A percentile compares a stretch with the other conserved stretches of the same genome.
Conservation (phyloP, 2,329 filamentous ascomycete genomes). For the Fonsecaea multimorphosa region DNA sequence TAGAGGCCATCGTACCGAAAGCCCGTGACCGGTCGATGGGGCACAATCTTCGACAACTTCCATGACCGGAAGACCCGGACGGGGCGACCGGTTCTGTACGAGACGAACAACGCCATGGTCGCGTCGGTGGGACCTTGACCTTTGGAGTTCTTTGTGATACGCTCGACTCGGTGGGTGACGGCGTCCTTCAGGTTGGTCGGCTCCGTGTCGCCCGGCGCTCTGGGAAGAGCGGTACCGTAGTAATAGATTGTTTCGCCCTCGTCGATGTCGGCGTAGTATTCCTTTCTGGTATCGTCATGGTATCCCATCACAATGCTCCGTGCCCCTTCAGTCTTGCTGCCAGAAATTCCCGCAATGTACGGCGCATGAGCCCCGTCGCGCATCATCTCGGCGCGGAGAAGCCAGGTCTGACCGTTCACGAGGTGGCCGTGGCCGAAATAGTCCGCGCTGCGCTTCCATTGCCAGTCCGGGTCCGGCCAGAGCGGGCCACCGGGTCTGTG, state of each 20-base stretch:
- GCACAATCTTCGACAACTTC: slow-evolving; percentile 43
- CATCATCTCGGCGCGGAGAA: slow-evolving; percentile 34
- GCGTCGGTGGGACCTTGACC: slow-evolving; percentile 42
- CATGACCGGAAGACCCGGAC: slow-evolving; percentile 60
- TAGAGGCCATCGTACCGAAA: slow-evolving; percentile 67
- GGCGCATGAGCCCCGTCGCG: slow-evolving; percentile 42
- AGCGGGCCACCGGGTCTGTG: not conserved
- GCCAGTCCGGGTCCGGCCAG: slow-evolving; percentile 17
- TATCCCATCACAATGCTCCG: slow-evolving; percentile 61
- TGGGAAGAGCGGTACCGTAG: slow-evolving; percentile 53
- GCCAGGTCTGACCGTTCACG: slow-evolving; percentile 42
- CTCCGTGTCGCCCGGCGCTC: slow-evolving; percentile 41
- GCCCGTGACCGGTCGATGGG: slow-evolving; percentile 55
- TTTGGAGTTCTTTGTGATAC: slow-evolving; percentile 29
- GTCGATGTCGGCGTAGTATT: slow-evolving; percentile 58
- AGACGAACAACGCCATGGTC: slow-evolving; percentile 54
- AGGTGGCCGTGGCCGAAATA: slow-evolving; percentile 37
- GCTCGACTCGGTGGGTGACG: slow-evolving; percentile 1
- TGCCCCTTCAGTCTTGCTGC: slow-evolving; percentile 54
- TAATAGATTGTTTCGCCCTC: slow-evolving; percentile 58
- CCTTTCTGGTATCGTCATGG: slow-evolving; percentile 39
- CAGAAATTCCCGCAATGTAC: slow-evolving; percentile 53
- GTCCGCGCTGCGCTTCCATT: slow-evolving; percentile 7
- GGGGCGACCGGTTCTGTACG: slow-evolving; percentile 45
- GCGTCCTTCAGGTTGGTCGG: slow-evolving; percentile 34